A percentile compares a stretch with the other conserved stretches of the same genome.
phyloP scores from a whole-genome alignment of 495 filamentous ascomycete genomes.

The Talaromyces wortmannii region DNA sequence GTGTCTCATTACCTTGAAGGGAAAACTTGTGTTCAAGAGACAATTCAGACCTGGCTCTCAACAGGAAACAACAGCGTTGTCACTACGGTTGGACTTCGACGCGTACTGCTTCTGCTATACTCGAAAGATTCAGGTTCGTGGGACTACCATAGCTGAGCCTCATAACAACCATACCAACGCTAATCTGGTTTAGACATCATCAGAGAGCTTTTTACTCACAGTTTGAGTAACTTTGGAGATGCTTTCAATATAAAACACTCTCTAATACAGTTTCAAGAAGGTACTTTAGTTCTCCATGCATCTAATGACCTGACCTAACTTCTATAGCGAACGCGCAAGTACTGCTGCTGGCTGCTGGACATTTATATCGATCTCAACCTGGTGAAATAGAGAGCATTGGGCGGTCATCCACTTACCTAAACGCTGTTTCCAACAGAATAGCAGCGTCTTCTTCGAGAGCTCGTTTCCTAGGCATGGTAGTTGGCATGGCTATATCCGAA shows the following conservation, averaged over 20 bases:
- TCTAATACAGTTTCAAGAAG: slow-evolving; percentile 79
- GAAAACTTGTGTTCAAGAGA: slow-evolving; percentile 26
- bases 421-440: slow-evolving; percentile 81
- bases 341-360: slow-evolving; percentile 71
- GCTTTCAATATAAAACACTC: slow-evolving; percentile 80
- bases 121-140: slow-evolving; percentile 43
- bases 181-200: slow-evolving; percentile 33
- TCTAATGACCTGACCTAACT: slow-evolving; percentile 14
- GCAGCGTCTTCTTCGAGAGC: slow-evolving; percentile 64
- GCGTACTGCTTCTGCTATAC: slow-evolving; percentile 58
- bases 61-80: slow-evolving; percentile 48
- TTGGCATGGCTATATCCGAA: slow-evolving; percentile 73
- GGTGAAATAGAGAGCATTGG: slow-evolving; percentile 55
- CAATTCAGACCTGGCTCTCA: slow-evolving; percentile 64
- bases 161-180: not conserved
- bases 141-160: no score
- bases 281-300: slow-evolving; percentile 28
- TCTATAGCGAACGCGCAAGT: slow-evolving; percentile 65
- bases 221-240: slow-evolving; percentile 71
- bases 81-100: slow-evolving; percentile 56
- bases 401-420: slow-evolving; percentile 65
- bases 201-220: slow-evolving; percentile 54
- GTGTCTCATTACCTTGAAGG: slow-evolving; percentile 26
- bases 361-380: slow-evolving; percentile 56
- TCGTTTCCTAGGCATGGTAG: slow-evolving; percentile 82